A percentile compares a stretch with the other conserved stretches of the same genome.
These are phyloP conservation scores for Tardiomyces depauwii DNA, from an alignment of 1,139 yeast species.

Conservation along the genomic window DNA sequence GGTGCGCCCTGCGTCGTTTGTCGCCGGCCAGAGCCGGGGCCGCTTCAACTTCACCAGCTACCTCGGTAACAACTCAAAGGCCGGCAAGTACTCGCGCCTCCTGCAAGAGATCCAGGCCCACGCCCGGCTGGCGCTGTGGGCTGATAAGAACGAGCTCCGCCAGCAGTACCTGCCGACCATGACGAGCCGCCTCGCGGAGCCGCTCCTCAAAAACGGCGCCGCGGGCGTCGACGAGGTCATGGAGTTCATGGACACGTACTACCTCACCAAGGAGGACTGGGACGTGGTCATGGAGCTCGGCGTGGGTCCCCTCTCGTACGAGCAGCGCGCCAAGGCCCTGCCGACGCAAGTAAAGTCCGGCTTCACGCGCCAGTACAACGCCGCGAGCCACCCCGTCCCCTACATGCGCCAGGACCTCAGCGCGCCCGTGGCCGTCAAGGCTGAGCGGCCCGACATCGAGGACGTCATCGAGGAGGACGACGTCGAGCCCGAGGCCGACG, in stretches of 20 bases:
- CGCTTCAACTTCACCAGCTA: conserved; percentile 74
- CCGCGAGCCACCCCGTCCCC: conserved; percentile 70
- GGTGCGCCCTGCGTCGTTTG: conserved; percentile 64
- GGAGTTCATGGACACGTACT: conserved; percentile 67
- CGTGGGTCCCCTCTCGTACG: conserved; percentile 42
- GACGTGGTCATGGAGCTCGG: conserved; percentile 75
- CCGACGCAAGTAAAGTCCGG: conserved; percentile 70
- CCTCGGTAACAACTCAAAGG: conserved; percentile 87
- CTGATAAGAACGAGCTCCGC: conserved; percentile 66
- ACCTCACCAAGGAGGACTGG: conserved; percentile 84
- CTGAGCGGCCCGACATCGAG: conserved; percentile 44
- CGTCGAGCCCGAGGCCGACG: conserved; percentile 36
- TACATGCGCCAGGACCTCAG: conserved; percentile 45
- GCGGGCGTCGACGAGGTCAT: conserved; percentile 61
- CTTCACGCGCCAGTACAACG: conserved; percentile 77
- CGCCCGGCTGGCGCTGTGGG: conserved; percentile 66
- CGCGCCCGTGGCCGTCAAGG: conserved; percentile 29
- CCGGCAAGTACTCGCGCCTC: conserved; percentile 63
- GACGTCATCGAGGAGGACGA: conserved; percentile 49
- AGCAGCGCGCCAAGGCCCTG: conserved; percentile 42
- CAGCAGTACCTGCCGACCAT: conserved; percentile 66
- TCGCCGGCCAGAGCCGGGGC: conserved; percentile 62
- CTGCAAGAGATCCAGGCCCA: conserved; percentile 87
- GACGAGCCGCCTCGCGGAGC: conserved; percentile 42
- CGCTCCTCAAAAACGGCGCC: conserved; percentile 41